Evolutionary conservation across 2,329 filamentous ascomycete genomes (phyloP), one percentile per base, ranked within the genome.

Genomic region (Curvularia sp.): DNA sequence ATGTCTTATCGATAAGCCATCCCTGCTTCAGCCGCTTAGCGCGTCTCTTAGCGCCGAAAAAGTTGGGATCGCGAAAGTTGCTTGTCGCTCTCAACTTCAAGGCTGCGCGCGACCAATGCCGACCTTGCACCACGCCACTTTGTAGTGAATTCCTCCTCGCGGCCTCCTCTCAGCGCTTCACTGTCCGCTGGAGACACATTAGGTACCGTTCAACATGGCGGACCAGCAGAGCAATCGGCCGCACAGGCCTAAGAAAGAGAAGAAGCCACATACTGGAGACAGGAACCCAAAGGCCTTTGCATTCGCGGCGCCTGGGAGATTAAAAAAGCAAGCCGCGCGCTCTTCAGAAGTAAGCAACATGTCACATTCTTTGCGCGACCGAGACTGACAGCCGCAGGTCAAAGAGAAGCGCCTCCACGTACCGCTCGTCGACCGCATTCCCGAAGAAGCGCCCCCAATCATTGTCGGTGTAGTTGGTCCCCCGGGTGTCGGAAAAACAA

Each of bases 321-420:
- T 94, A 68, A 87, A 89, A 60, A 90, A 88, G 76, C 87, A 91
- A 65, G 90, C 89, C 5, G 88, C 88, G 53, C 84, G 90, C 73
- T 89, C 88, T 58, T 85, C 88, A 72, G 89, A 92, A 85, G 88
- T 89, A 81, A 28, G 81, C 5, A 4, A 18, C 9, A 8, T 3
- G 1, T 3, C 0, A 15, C 3, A 13, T 10, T 9, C 44, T n/a
- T 6, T n/a, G 1, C 18, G 3, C 41, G 22, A 24, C 2, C 10
- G 20, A 50, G 38, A 30, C 62, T 71, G 39, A 72, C 41, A 42
- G 15, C 0, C 5, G 12, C 73, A 93, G 90, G 88, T 97, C 78
- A 95, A 92, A 84, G 96, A 99, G 80, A 97, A 96, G 80, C 88
- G 94, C 59, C 85, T 98, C 39, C 96, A 99, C 84, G 95, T 99